Base-by-base conservation (phyloP, 495 filamentous ascomycete species). In the Aspergillus bridgeri region DNA sequence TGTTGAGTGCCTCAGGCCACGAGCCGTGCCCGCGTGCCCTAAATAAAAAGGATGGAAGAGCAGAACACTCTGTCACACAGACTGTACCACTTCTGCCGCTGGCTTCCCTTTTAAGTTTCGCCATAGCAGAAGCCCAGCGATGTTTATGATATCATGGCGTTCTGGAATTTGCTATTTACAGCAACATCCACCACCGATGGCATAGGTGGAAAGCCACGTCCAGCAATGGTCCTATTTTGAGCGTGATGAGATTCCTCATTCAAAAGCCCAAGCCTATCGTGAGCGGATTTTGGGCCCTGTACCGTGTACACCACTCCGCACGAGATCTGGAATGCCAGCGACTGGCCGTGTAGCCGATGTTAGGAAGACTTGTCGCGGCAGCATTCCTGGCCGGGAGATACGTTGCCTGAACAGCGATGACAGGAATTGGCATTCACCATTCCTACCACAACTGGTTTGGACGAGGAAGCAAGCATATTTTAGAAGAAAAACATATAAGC, bases 371-470 rank as follows among this genome's bases (percentile, higher is more conserved):
- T 38, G 11, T 13, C 33, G 33, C 33, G 11, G 33, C 1, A 15
- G 17, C 33, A 38, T 38, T 38, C 33, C 33, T 38, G 1, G 33
- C 33, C 33, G 17, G 33, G 17, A 1, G 33, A 15, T 13, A 9
- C 33, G 33, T 38, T 38, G 33, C 33, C 33, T 13, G 17, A 23
- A 49, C 11, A 13, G 13, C 21, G 33, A 9, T 53, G 60, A 44
- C 24, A 23, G 50, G 53, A 45, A n/a, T 22, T 33, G 38, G 60
- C 44, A 65, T 67, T 45, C 25, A 45, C 50, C 63, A 68, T 69
- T 68, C 68, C 58, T 64, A 33, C n/a, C 21, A 44, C 22, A n/a
- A 64, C 57, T 46, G 38, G 56, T 48, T 59, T 50, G 59, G 63
- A 61, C 63, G 23, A 6, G 42, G 50, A 11, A 20, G 8, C n/a